Conservation (phyloP, 2,329 filamentous ascomycete species). For the Leptosphaerulina australis region DNA sequence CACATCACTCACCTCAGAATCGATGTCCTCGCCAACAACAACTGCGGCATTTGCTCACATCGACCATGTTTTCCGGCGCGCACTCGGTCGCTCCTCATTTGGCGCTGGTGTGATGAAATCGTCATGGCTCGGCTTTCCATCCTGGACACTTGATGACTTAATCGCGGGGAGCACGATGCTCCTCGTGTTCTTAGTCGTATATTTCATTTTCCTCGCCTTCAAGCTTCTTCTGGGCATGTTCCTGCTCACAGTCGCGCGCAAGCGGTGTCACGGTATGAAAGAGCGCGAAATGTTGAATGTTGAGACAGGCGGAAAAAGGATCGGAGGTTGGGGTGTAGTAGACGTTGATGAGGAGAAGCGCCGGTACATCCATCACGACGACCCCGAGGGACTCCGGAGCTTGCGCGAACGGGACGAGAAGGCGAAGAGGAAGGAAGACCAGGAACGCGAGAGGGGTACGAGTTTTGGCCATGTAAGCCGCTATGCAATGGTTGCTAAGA, state of each 20-base stretch:
- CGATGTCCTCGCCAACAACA: constrained; percentile 64
- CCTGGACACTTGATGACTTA: constrained; percentile 71
- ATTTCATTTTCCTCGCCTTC: constrained; percentile 78
- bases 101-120: constrained; percentile 41
- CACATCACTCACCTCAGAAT: constrained; percentile 68
- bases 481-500: constrained; percentile 95
- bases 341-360: constrained; percentile 89
- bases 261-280: constrained; percentile 83
- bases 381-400: constrained; percentile 70
- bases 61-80: constrained; percentile 76
- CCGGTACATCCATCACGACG: constrained; percentile 85
- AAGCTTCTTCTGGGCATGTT: constrained; percentile 90
- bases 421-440: constrained; percentile 64
- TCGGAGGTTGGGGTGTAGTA: constrained; percentile 82
- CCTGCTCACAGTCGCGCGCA: constrained; percentile 77
- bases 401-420: constrained; percentile 67
- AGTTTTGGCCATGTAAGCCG: constrained; percentile 72
- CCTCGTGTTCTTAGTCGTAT: constrained; percentile 82
- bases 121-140: constrained; percentile 34
- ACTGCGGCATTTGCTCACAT: constrained; percentile 79
- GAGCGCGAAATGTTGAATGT: constrained; percentile 61
- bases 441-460: constrained; percentile 56
- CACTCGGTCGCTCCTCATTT: constrained; percentile 76
- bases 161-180: constrained; percentile 83
- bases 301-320: constrained; percentile 73